Conservation (phyloP, 2,329 filamentous ascomycete species). For the Penicillium sp. region DNA sequence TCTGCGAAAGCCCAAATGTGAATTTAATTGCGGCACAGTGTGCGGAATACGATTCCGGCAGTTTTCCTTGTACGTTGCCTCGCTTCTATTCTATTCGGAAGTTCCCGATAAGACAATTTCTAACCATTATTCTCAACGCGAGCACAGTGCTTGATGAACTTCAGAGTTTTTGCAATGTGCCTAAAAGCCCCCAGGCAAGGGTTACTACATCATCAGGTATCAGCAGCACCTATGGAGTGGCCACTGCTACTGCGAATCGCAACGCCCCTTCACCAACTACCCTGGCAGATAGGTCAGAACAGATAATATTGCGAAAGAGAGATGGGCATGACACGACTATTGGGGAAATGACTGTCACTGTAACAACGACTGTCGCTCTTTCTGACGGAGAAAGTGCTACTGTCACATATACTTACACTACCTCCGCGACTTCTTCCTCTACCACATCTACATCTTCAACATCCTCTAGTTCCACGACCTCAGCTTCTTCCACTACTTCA, state of each 20-base stretch:
- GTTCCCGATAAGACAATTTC: neutral
- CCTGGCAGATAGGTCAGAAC: no score
- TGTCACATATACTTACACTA: neutral
- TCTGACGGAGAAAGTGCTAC: neutral
- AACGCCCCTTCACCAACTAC: neutral
- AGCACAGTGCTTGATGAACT: neutral
- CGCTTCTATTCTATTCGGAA: neutral
- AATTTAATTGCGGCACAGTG: neutral
- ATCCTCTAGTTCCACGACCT: neutral
- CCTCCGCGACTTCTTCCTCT: neutral
- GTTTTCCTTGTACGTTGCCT: neutral
- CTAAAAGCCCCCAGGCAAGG: neutral
- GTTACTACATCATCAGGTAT: neutral
- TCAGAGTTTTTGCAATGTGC: neutral
- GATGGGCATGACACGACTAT: neutral
- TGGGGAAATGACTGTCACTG: neutral
- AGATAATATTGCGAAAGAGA: neutral
- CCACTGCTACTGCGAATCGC: neutral
- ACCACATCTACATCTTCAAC: no score
- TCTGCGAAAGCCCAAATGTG: neutral
- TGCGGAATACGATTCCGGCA: neutral
- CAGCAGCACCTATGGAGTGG: neutral
- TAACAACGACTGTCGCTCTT: neutral
- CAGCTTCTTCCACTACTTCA: neutral
- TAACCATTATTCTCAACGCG: neutral